phyloP scores from a whole-genome alignment of 768 basidiomycete genomes.

The Gautieria morchelliformis region DNA sequence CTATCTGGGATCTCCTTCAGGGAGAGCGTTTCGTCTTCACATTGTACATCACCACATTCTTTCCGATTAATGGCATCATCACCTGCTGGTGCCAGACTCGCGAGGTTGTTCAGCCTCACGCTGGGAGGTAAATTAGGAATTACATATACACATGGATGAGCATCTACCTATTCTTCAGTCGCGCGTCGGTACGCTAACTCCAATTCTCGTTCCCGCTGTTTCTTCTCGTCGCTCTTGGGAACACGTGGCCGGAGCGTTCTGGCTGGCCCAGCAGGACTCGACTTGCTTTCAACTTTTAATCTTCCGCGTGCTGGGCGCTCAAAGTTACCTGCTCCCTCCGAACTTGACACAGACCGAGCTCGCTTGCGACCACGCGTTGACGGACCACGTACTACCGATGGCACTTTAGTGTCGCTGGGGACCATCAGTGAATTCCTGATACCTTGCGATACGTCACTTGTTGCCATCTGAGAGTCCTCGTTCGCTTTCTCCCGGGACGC shows the following conservation, averaged over 20 bases:
- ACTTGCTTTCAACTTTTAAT: not conserved
- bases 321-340: not conserved
- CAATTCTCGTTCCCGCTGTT: slow-evolving; percentile 37
- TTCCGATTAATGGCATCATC: too few relatives aligned
- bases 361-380: slow-evolving; percentile 5
- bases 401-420: not conserved
- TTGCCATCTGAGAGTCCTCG: not conserved
- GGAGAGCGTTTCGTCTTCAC: too few relatives aligned
- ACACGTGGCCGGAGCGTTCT: slow-evolving; percentile 52
- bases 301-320: not conserved
- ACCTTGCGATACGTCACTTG: not conserved
- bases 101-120: not conserved
- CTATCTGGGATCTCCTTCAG: too few relatives aligned
- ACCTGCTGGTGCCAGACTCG: too few relatives aligned
- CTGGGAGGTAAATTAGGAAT: not conserved
- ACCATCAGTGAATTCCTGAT: not conserved
- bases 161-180: slow-evolving; percentile 25
- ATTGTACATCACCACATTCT: too few relatives aligned
- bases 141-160: not conserved
- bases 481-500: slow-evolving; percentile 4
- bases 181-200: slow-evolving; percentile 44
- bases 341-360: not conserved
- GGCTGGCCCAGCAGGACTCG: slow-evolving; percentile 14
- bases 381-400: not conserved
- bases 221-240: slow-evolving; percentile 40